Evolutionary conservation across 2,329 filamentous ascomycete species (phyloP).

Genomic region (Paramyrothecium sp.): DNA sequence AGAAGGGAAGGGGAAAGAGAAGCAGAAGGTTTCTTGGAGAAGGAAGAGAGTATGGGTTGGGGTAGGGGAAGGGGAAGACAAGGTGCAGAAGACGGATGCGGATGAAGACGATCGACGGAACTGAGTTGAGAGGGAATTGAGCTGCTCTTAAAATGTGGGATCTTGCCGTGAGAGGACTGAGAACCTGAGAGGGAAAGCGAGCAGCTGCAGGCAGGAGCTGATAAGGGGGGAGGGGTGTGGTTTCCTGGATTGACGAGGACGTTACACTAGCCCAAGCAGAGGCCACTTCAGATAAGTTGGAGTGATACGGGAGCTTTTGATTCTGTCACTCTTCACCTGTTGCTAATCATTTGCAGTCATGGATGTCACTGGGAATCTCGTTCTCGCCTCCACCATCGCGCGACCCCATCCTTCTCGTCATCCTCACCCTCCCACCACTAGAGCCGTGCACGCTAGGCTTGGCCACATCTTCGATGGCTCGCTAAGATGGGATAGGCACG

Average conservation of each 20-base stretch:
- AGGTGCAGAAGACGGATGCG: no score
- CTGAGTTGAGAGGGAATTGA: background rate
- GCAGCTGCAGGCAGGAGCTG: background rate
- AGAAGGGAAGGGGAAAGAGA: background rate
- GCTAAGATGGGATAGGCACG: background rate
- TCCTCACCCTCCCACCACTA: background rate
- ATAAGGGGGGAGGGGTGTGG: no score
- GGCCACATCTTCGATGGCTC: background rate
- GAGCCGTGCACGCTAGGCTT: background rate
- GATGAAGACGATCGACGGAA: background rate
- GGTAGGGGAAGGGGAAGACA: background rate
- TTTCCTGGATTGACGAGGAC: no score
- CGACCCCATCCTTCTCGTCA: background rate
- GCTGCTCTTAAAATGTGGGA: background rate
- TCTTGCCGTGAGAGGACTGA: background rate
- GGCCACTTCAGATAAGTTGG: no score
- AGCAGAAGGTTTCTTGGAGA: background rate
- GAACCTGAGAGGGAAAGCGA: background rate
- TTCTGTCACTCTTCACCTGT: no score
- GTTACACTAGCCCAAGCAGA: no score
- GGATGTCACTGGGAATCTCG: no score
- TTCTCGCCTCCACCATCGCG: no score
- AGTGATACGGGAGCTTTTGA: no score
- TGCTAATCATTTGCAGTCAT: no score
- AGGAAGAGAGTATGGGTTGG: background rate